Conservation (phyloP, 148 eudicot genomes). For the Diospyros lotus region DNA sequence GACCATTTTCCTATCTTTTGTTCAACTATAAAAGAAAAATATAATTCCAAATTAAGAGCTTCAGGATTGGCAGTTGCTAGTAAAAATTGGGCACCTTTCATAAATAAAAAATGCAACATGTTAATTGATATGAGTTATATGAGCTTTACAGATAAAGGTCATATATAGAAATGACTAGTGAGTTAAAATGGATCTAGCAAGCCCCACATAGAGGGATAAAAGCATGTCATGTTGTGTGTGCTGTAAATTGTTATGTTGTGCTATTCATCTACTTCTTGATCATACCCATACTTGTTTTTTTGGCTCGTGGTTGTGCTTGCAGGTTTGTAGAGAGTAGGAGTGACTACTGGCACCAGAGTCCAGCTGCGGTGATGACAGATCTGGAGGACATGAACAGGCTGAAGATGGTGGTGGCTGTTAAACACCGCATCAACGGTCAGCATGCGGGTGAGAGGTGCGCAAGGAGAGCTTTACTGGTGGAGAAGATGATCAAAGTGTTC, state of each 20-base stretch:
- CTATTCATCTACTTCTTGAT: too few species aligned
- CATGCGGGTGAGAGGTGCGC: constrained; percentile 75
- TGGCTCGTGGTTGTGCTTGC: constrained; percentile 8
- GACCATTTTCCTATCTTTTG: too few species aligned
- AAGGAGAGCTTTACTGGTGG: constrained; percentile 60
- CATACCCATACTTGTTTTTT: not conserved
- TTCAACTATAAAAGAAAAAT: too few species aligned
- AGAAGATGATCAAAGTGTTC: constrained; percentile 62
- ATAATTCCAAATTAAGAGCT: too few species aligned
- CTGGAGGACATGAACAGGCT: constrained; percentile 64
- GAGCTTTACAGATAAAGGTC: too few species aligned
- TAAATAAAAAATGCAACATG: too few species aligned
- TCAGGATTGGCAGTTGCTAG: too few species aligned
- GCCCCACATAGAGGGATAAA: not conserved
- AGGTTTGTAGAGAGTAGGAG: constrained; percentile 65
- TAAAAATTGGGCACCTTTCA: too few species aligned
- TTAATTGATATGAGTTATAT: too few species aligned
- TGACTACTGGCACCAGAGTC: constrained; percentile 71
- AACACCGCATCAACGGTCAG: constrained; percentile 68
- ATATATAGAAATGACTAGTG: too few species aligned
- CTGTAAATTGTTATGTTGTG: not conserved
- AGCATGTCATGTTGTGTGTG: too few species aligned
- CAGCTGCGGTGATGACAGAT: constrained; percentile 63
- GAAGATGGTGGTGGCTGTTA: constrained; percentile 52
- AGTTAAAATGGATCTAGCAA: not conserved